Evolutionary conservation across 257 asterid species (phyloP), one percentile per base, ranked within the genome.

Genomic region (Prunella vulgaris): DNA sequence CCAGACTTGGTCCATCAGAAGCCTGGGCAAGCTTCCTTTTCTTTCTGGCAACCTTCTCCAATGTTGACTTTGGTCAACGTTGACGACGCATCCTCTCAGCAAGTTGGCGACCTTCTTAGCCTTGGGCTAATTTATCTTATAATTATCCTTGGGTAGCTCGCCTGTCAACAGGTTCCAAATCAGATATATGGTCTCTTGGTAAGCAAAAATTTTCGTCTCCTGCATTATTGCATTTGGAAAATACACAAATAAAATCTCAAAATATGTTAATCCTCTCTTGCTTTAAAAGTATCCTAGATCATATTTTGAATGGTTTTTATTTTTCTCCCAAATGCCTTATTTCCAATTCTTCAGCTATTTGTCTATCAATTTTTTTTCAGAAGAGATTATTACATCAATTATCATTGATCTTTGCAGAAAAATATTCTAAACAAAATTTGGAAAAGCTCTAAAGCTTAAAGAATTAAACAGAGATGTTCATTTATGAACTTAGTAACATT

Each of bases 181-280:
- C 98, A 20, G 97, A 92, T 70, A 84, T 92, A 62, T 92, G 98
- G 98, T 92, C 98, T 61, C 86, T 92, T 30, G 98, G 98, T 92
- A 86, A 82, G 81, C 66, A 42, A 64, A 33, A 38, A 15, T 46
- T 35, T 49, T 3, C 18, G 59, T 59, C 38, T 69, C 24, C 64
- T 35, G 33, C 65, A 59, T 51, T 21, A 21, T 42, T 60, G 60
- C 60, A 46, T 64, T 59, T 44, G 53, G 53, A 57, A 51, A 51
- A 35, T 6, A 17, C 52, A 62, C 20, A 38, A 40, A 56, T 66
- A 37, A 46, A 58, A 7, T 14, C 46, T 58, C 27, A 20, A 54
- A 42, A 24, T 71, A 22, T 28, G 22, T 48, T 37, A 7, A 5
- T 35, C 35, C 27, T 28, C 40, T 60, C 28, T 32, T 30, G 22